Evolutionary conservation across 192 early-diverging fungal species (phyloP).

Genomic region (Mortierella claussenii): DNA sequence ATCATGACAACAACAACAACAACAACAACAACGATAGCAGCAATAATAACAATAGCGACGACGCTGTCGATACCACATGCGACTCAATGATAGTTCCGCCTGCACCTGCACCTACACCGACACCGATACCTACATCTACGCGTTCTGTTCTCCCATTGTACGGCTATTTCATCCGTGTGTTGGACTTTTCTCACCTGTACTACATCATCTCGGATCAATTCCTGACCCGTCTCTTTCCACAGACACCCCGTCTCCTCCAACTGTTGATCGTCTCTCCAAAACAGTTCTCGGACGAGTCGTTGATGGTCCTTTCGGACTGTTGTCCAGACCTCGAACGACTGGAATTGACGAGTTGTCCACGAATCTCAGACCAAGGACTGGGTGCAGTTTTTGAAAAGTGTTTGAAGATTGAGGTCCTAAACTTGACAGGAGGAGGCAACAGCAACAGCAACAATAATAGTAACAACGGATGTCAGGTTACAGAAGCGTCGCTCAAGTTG

Average conservation of each 20-base stretch:
- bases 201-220: slow-evolving; percentile 51
- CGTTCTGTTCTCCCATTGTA: slow-evolving; percentile 4
- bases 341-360: slow-evolving; percentile 20
- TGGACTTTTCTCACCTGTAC: slow-evolving; percentile 46
- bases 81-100: background rate
- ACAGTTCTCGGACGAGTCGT: slow-evolving; percentile 44
- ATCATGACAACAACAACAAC: background rate
- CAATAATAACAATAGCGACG: background rate
- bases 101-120: background rate
- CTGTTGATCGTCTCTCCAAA: slow-evolving; percentile 30
- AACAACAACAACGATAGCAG: background rate
- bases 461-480: too few relatives aligned
- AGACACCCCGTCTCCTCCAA: slow-evolving; percentile 4
- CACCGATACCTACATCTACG: background rate
- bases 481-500: background rate
- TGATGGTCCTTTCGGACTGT: slow-evolving; percentile 10
- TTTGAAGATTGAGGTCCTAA: background rate
- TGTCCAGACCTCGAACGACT: slow-evolving; percentile 2
- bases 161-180: slow-evolving; percentile 10
- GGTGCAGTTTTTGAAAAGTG: slow-evolving; percentile 4
- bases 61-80: background rate
- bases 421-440: background rate
- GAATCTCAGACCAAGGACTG: slow-evolving; percentile 27
- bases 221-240: slow-evolving; percentile 24
- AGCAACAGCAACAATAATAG: too few relatives aligned